Conservation (phyloP, 1,284 basidiomycete genomes). For the Limonomyces culmigenus region DNA sequence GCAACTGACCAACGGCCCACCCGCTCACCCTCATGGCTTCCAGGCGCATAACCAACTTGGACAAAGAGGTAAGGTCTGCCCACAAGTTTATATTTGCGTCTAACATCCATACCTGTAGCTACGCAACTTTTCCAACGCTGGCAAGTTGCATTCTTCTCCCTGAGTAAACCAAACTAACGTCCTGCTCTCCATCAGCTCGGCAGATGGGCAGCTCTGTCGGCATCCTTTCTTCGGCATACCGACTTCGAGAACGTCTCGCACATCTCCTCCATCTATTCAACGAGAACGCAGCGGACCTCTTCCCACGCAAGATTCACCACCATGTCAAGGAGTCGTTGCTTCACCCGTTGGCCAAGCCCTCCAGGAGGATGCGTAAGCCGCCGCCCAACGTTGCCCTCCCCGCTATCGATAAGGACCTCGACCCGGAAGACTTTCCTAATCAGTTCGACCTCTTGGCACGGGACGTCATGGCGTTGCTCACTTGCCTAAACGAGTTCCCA, state of each 20-base stretch:
- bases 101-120: slow-evolving; percentile 21
- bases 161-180: too few species aligned
- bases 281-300: slow-evolving; percentile 54
- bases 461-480: slow-evolving; percentile 44
- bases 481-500: slow-evolving; percentile 57
- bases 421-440: slow-evolving; percentile 29
- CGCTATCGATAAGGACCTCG: slow-evolving; percentile 32
- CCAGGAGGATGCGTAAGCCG: slow-evolving; percentile 11
- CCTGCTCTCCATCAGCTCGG: too few species aligned
- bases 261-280: slow-evolving; percentile 49
- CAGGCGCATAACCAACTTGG: slow-evolving; percentile 42
- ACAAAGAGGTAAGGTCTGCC: slow-evolving; percentile 30
- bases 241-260: slow-evolving; percentile 47
- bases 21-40: slow-evolving; percentile 1
- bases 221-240: slow-evolving; percentile 51
- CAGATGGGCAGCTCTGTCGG: slow-evolving; percentile 58
- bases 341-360: slow-evolving; percentile 11
- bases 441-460: slow-evolving; percentile 36
- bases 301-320: slow-evolving; percentile 40
- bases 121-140: slow-evolving; percentile 56
- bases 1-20: slow-evolving; percentile 1
- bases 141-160: too few species aligned
- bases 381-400: slow-evolving; percentile 33
- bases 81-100: background rate
- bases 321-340: slow-evolving; percentile 21